A percentile compares a stretch with the other conserved stretches of the same genome.
phyloP scores from a whole-genome alignment of 805 yeast species.

The Lipomyces anomalus region DNA sequence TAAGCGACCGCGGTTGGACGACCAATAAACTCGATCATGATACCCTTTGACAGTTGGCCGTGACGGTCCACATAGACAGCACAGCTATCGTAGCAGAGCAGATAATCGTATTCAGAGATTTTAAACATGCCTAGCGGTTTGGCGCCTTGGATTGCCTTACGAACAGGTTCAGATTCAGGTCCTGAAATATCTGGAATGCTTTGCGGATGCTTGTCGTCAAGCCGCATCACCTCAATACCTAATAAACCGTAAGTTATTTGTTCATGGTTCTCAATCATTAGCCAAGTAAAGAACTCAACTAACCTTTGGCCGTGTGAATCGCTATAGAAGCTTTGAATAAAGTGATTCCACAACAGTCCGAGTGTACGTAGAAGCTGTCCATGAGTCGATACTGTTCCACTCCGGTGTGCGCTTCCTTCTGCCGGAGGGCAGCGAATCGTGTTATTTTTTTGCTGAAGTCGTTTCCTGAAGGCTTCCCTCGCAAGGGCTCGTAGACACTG shows the following conservation, averaged over 20 bases:
- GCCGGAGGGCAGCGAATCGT: not conserved
- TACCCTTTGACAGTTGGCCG: conserved; percentile 36
- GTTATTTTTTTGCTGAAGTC: not conserved
- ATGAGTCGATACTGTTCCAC: conserved; percentile 39
- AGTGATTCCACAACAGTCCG: conserved; percentile 56
- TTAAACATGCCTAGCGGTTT: conserved; percentile 61
- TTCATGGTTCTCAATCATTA: too few species aligned
- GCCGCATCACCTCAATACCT: conserved; percentile 60
- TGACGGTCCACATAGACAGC: conserved; percentile 59
- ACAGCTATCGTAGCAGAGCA: conserved; percentile 64
- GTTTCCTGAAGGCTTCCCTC: conserved; percentile 27
- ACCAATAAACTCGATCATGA: conserved; percentile 40
- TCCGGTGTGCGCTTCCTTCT: not conserved
- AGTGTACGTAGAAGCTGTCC: conserved; percentile 46
- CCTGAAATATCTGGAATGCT: conserved; percentile 44
- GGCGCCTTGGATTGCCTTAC: conserved; percentile 4
- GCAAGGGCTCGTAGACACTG: conserved; percentile 56
- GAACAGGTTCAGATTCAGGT: not conserved
- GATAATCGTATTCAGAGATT: conserved; percentile 47
- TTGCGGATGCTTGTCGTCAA: conserved; percentile 51
- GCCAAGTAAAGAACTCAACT: too few species aligned
- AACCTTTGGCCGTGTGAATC: conserved; percentile 52
- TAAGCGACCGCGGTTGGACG: conserved; percentile 36
- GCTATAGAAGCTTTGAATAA: conserved; percentile 62
- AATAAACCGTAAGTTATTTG: too few species aligned